A percentile compares a stretch with the other conserved stretches of the same genome.
Conservation (phyloP, 192 early-diverging fungal species). For the Linnemannia schmuckeri region DNA sequence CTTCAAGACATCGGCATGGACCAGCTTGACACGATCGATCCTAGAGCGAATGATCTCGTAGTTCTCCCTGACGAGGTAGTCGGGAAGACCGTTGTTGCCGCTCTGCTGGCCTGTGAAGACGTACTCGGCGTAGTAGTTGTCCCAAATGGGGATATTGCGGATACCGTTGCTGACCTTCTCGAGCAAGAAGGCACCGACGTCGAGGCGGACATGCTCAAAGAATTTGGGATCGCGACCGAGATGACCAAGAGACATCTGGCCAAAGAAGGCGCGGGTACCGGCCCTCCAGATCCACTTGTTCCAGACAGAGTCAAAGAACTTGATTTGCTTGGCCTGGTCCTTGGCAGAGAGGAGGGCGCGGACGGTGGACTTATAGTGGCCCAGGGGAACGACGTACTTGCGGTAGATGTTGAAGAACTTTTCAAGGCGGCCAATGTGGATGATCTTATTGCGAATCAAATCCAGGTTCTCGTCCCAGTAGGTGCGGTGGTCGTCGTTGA, state of each 20-base stretch:
- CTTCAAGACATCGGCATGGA: slow-evolving; percentile 48
- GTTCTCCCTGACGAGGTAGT: slow-evolving; percentile 49
- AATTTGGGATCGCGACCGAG: slow-evolving; percentile 54
- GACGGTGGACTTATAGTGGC: slow-evolving; percentile 36
- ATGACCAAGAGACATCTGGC: slow-evolving; percentile 52
- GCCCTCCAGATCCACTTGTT: slow-evolving; percentile 52
- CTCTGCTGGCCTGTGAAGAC: slow-evolving; percentile 52
- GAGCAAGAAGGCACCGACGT: slow-evolving; percentile 49
- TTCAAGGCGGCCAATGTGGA: slow-evolving; percentile 52
- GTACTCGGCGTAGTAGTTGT: slow-evolving; percentile 54
- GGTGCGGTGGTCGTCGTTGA: slow-evolving; percentile 30
- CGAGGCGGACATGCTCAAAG: slow-evolving; percentile 53
- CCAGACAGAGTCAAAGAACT: slow-evolving; percentile 46
- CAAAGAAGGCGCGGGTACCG: slow-evolving; percentile 43
- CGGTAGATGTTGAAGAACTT: slow-evolving; percentile 51
- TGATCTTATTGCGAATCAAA: slow-evolving; percentile 47
- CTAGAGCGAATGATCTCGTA: slow-evolving; percentile 49
- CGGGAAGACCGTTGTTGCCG: slow-evolving; percentile 38
- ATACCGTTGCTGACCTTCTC: slow-evolving; percentile 49
- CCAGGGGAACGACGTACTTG: slow-evolving; percentile 38
- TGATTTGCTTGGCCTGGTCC: slow-evolving; percentile 32
- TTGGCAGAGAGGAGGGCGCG: slow-evolving; percentile 28
- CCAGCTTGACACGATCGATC: slow-evolving; percentile 41
- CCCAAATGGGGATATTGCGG: slow-evolving; percentile 52
- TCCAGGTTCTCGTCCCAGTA: slow-evolving; percentile 56